A percentile compares a stretch with the other conserved stretches of the same genome.
phyloP scores from a whole-genome alignment of 1,139 yeast genomes.

The Yamadazyma dendronema region DNA sequence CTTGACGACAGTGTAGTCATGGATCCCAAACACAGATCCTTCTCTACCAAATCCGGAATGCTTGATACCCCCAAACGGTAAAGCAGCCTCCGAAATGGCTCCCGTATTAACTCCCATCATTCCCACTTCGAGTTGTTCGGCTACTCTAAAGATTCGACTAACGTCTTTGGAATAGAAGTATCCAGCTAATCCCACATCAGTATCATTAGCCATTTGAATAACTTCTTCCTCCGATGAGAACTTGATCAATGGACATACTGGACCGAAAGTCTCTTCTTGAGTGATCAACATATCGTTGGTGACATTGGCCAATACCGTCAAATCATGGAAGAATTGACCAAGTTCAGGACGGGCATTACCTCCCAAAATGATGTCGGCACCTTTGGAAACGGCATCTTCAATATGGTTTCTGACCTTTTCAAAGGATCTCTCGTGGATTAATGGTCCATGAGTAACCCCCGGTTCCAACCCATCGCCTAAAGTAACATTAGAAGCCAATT shows the following conservation, averaged over 20 bases:
- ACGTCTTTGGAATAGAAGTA: constrained; percentile 44
- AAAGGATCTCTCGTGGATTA: constrained; percentile 67
- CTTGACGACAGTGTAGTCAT: constrained; percentile 38
- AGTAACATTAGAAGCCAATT: constrained; percentile 48
- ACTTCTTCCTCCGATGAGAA: constrained; percentile 71
- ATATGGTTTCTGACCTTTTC: constrained; percentile 70
- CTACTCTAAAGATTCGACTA: constrained; percentile 53
- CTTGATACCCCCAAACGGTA: constrained; percentile 48
- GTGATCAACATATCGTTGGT: constrained; percentile 62
- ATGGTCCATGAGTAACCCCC: constrained; percentile 75
- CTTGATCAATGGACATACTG: constrained; percentile 74
- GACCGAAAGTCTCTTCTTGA: constrained; percentile 86
- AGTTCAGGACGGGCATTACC: constrained; percentile 67
- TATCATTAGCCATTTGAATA: constrained; percentile 63
- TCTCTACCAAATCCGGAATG: constrained; percentile 51
- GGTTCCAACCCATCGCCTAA: constrained; percentile 75
- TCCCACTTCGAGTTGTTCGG: constrained; percentile 44
- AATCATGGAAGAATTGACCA: constrained; percentile 74
- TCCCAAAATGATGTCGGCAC: constrained; percentile 63
- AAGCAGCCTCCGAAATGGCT: constrained; percentile 42
- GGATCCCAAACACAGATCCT: constrained; percentile 44
- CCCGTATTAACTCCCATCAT: constrained; percentile 50
- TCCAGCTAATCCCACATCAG: constrained; percentile 49
- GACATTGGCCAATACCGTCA: constrained; percentile 69
- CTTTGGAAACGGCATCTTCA: constrained; percentile 69